Evolutionary conservation across 2,329 filamentous ascomycete species (phyloP), one percentile per base, ranked within the genome.

Genomic region (Grosmannia penicillata): DNA sequence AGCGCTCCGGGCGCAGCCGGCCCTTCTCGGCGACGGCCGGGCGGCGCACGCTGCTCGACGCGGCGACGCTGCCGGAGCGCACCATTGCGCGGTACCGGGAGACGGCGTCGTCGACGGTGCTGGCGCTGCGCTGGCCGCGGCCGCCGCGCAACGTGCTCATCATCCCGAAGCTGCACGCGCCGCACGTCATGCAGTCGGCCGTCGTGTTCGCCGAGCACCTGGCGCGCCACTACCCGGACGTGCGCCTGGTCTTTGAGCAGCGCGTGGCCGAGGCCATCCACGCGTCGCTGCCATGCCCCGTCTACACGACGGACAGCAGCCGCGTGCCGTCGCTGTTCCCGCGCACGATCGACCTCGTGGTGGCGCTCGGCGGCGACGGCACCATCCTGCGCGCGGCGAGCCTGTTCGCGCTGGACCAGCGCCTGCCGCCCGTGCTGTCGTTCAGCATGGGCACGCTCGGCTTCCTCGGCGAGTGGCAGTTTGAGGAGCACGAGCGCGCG

Each of bases 371-470:
- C 38, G 91, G 91, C 30, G 91, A 98, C 56, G 86, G 86, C 43
- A 94, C 86, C 3, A 89, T 94, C 38, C 60, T 94, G 33, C 82
- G 83, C 43, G 86, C 86, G 0, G 81, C 84, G 3, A 87, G 82
- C 38, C 69, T 95, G 6, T 96, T 93, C 60, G 85, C 85, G 42
- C 79, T 83, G 27, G 77, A 82, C 32, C 67, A 72, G 3, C 75
- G 76, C 31, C 89, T 98, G 0, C 91, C 91, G 0, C 91, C 91
- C 0, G 82, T 98, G 25, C 65, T 98, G 8, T 86, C 84, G 2
- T 98, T 98, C 54, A 93, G 86, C 54, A 95, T 98, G 84, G 91
- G 91, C 6, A 93, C 89, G 0, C 64, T 98, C 1, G 91, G 91
- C 0, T 98, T 98, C 48, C 62, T 98, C 8, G 87, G 89, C 14